These are phyloP conservation scores for Solanum chacoense DNA, from an alignment of 305 asterid species.

Conservation along the genomic window DNA sequence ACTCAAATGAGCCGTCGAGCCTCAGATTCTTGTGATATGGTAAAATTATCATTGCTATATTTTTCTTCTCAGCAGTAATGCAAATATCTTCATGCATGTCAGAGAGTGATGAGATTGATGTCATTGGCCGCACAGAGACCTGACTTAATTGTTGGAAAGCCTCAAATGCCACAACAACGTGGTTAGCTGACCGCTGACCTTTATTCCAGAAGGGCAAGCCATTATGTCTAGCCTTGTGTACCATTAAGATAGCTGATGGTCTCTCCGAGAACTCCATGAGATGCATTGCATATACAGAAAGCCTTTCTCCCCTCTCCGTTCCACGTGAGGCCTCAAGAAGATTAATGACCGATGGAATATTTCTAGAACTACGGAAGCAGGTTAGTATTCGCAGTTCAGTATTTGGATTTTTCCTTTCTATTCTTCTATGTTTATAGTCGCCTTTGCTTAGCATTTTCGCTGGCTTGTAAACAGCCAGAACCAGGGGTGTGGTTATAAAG, in stretches of 20 bases:
- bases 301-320: conserved; percentile 12
- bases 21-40: conserved; percentile 18
- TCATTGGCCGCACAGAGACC: conserved; percentile 17
- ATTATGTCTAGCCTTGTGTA: conserved; percentile 18
- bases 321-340: conserved; percentile 22
- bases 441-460: conserved; percentile 7
- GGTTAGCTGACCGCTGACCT: neutral
- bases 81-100: conserved; percentile 20
- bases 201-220: conserved; percentile 25
- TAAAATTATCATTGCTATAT: conserved; percentile 13
- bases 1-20: conserved; percentile 15
- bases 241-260: conserved; percentile 17
- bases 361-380: conserved; percentile 16
- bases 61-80: conserved; percentile 9
- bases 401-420: conserved; percentile 2
- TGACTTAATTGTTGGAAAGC: conserved; percentile 16
- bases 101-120: conserved; percentile 17
- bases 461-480: conserved; percentile 16
- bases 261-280: conserved; percentile 21
- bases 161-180: conserved; percentile 19
- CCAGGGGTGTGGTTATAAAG: conserved; percentile 13
- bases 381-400: conserved; percentile 7
- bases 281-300: conserved; percentile 18
- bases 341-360: conserved; percentile 13
- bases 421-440: conserved; percentile 8